Evolutionary conservation across 148 eudicot genomes (phyloP).

Genomic region (Selenicereus undatus): DNA sequence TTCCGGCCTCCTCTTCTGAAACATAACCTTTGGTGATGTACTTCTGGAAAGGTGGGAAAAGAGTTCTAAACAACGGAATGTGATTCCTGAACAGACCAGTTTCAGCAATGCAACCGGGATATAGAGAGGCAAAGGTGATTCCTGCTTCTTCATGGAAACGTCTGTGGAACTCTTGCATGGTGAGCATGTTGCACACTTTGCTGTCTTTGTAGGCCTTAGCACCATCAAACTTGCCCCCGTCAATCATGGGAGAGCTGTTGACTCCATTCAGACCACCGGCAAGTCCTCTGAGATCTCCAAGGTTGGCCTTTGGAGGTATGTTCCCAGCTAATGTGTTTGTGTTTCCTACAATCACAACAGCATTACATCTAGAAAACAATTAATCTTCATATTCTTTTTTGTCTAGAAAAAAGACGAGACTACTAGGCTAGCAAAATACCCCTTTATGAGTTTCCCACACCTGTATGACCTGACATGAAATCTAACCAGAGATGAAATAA

Average conservation of each 20-base stretch:
- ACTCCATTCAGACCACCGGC: slow-evolving; percentile 63
- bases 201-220: slow-evolving; percentile 97
- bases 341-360: slow-evolving; percentile 46
- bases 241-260: slow-evolving; percentile 82
- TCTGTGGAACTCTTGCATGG: slow-evolving; percentile 88
- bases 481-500: neutral
- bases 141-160: slow-evolving; percentile 84
- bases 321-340: slow-evolving; percentile 93
- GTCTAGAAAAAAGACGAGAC: too few relatives aligned
- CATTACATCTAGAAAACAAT: neutral
- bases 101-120: slow-evolving; percentile 94
- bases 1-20: slow-evolving; percentile 87
- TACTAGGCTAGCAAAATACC: too few relatives aligned
- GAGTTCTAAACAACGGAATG: slow-evolving; percentile 65
- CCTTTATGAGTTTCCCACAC: too few relatives aligned
- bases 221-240: slow-evolving; percentile 89
- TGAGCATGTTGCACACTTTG: slow-evolving; percentile 98
- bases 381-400: too few relatives aligned
- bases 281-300: slow-evolving; percentile 83
- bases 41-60: slow-evolving; percentile 92
- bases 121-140: slow-evolving; percentile 80
- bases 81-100: slow-evolving; percentile 88
- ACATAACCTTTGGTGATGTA: slow-evolving; percentile 90
- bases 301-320: slow-evolving; percentile 91
- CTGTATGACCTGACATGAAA: too few relatives aligned